Base-by-base conservation (phyloP, 768 basidiomycete species). In the Tricholoma sp. region DNA sequence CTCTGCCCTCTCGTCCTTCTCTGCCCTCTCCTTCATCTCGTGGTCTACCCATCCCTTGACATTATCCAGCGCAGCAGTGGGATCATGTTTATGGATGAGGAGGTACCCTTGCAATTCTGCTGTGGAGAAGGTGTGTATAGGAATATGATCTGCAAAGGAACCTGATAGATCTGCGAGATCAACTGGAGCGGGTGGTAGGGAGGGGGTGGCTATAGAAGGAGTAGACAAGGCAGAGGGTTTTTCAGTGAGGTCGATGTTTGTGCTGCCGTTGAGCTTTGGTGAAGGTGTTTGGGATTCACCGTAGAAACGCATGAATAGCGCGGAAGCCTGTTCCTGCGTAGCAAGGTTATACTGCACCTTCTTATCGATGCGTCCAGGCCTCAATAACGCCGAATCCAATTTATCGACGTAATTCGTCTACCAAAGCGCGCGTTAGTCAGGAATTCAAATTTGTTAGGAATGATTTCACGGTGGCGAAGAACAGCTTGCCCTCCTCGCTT, bases 61-160 rank as follows among this genome's bases (percentile, higher is more conserved):
- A n/a, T 64, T 69, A 15, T 49, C 57, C 0, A 67, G 73, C 0
- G 79, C 78, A 3, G 64, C 60, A 42, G 58, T 62, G 0, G 79
- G 76, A 45, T 74, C 59, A 47, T 68, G 72, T 59, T 80, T 79
- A 57, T 72, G 72, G 9, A 65, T 61, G 6, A 86, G 70, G 11
- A 86, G 71, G 65, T 77, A 86, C 0, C 83, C 82, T 61, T 86
- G 84, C 2, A 88, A 71, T 54, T 85, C 81, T 0, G 85, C 83
- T 0, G 81, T 80, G 31, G 81, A 80, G 61, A 84, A 81, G 55
- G 76, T 74, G 47, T 76, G 60, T 10, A 73, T 66, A 0, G 84
- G 82, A 20, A 86, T 66, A 2, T 57, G 56, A 0, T 64, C 58
- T 0, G 77, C 70, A 62, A 85, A 86, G 74, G 10, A 62, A 48